Percentiles rank a stretch among this genome's conserved stretches.
Conservation (phyloP, 495 filamentous ascomycete genomes). For the Parathielavia appendiculata region DNA sequence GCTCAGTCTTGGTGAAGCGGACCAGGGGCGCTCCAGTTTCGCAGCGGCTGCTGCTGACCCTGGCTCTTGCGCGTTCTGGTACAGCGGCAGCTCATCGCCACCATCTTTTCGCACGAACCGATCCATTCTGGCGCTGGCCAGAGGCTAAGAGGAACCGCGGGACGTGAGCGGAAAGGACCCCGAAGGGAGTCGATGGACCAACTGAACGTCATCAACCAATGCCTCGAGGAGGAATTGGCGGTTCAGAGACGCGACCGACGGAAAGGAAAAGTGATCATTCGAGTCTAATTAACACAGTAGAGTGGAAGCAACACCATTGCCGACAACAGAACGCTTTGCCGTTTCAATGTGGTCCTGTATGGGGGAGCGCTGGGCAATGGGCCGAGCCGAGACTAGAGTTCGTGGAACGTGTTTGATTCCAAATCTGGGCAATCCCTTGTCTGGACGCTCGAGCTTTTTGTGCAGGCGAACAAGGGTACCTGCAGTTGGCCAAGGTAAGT, state of each 20-base stretch:
- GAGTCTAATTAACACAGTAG: slow-evolving; percentile 19
- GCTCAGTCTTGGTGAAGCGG: slow-evolving; percentile 32
- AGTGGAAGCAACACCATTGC: slow-evolving; percentile 18
- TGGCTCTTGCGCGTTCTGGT: slow-evolving; percentile 18
- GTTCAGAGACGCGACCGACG: background rate
- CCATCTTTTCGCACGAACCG: slow-evolving; percentile 29
- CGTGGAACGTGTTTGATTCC: slow-evolving; percentile 32
- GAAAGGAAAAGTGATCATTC: slow-evolving; percentile 2
- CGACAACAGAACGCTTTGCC: slow-evolving; percentile 1
- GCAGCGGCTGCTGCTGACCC: slow-evolving; percentile 22
- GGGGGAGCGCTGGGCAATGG: slow-evolving; percentile 4
- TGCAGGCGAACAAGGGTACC: slow-evolving; percentile 8
- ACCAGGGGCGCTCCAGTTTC: slow-evolving; percentile 29
- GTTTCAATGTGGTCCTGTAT: slow-evolving; percentile 6
- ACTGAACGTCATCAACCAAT: slow-evolving; percentile 25
- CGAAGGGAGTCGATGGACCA: slow-evolving; percentile 20
- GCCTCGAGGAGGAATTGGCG: background rate
- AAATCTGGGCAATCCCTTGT: background rate
- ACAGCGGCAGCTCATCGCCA: slow-evolving; percentile 38
- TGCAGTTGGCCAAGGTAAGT: slow-evolving; percentile 8
- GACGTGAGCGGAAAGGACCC: slow-evolving; percentile 25
- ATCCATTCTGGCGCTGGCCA: slow-evolving; percentile 23
- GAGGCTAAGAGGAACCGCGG: background rate
- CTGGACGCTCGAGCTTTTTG: background rate
- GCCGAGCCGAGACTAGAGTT: slow-evolving; percentile 12